A percentile compares a stretch with the other conserved stretches of the same genome.
Evolutionary conservation across 257 asterid genomes (phyloP).

Genomic region (Knoxia roxburghii): DNA sequence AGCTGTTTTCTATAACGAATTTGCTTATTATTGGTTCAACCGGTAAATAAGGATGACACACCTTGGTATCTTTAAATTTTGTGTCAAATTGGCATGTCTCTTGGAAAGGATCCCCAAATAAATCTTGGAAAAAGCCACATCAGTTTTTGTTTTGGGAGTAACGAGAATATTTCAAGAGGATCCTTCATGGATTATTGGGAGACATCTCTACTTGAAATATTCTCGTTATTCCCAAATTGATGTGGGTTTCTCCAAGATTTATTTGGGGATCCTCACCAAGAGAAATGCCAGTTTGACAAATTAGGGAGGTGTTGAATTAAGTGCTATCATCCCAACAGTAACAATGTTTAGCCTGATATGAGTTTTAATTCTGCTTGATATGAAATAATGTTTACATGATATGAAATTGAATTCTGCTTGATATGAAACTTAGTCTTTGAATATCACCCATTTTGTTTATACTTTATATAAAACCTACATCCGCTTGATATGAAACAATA

Average conservation of each 20-base stretch:
- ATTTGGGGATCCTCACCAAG: conserved; percentile 39
- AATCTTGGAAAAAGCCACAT: conserved; percentile 44
- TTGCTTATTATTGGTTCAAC: conserved; percentile 70
- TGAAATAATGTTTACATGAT: too few relatives aligned
- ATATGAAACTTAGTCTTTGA: too few relatives aligned
- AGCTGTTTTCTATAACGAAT: conserved; percentile 46
- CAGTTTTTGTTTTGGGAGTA: conserved; percentile 55
- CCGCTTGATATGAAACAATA: too few relatives aligned
- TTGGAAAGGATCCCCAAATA: conserved; percentile 46
- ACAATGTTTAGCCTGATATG: too few relatives aligned
- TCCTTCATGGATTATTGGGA: conserved; percentile 36
- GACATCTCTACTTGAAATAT: conserved; percentile 36
- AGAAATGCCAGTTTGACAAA: too few relatives aligned
- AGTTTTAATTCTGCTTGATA: too few relatives aligned
- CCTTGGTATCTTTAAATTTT: conserved; percentile 38
- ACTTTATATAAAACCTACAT: too few relatives aligned
- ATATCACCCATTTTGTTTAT: too few relatives aligned
- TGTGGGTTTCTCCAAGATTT: conserved; percentile 45
- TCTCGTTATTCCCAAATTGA: conserved; percentile 57
- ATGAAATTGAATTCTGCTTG: too few relatives aligned
- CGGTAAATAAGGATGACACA: conserved; percentile 46
- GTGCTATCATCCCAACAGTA: too few relatives aligned
- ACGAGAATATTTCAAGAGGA: conserved; percentile 48
- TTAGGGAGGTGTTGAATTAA: too few relatives aligned
- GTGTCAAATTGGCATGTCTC: conserved; percentile 54